A percentile compares a stretch with the other conserved stretches of the same genome.
These are phyloP conservation scores for Candida nonsorbophila DNA, from an alignment of 805 yeast genomes.

Conservation along the genomic window DNA sequence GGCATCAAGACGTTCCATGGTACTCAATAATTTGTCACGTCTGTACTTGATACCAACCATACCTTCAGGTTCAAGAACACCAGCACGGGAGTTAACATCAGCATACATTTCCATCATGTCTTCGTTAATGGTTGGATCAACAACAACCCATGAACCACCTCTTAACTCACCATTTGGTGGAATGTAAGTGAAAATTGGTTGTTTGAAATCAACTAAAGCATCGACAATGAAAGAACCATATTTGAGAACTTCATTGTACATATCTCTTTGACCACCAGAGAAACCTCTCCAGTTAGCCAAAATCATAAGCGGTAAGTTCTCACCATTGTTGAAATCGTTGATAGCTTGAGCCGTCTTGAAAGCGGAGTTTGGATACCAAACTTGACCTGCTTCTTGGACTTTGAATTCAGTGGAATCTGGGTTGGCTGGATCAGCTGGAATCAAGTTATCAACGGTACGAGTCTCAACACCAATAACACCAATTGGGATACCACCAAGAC, in stretches of 20 bases:
- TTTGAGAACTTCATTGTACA: constrained; percentile 97
- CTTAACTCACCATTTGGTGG: constrained; percentile 98
- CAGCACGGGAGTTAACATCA: constrained; percentile 91
- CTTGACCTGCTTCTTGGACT: constrained; percentile 97
- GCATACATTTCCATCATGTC: constrained; percentile 99
- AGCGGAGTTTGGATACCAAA: constrained; percentile 99
- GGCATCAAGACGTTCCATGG: constrained; percentile 86
- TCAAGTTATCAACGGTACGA: constrained; percentile 78
- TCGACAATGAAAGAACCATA: constrained; percentile 97
- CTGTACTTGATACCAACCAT: constrained; percentile 98
- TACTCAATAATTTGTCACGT: constrained; percentile 83
- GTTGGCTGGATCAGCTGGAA: constrained; percentile 98
- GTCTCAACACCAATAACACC: constrained; percentile 98
- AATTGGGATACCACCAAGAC: constrained; percentile 97
- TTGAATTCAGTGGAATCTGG: constrained; percentile 86
- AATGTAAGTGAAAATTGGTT: constrained; percentile 93
- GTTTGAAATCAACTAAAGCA: constrained; percentile 91
- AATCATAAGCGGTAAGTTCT: constrained; percentile 94
- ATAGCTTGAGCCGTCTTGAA: constrained; percentile 99
- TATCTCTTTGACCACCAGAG: constrained; percentile 99
- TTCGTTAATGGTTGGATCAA: constrained; percentile 94
- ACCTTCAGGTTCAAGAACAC: constrained; percentile 98
- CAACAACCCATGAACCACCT: constrained; percentile 99
- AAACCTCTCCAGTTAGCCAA: constrained; percentile 99
- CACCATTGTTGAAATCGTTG: constrained; percentile 96